phyloP scores from a whole-genome alignment of 805 yeast genomes.

The Metschnikowia rubicola region DNA sequence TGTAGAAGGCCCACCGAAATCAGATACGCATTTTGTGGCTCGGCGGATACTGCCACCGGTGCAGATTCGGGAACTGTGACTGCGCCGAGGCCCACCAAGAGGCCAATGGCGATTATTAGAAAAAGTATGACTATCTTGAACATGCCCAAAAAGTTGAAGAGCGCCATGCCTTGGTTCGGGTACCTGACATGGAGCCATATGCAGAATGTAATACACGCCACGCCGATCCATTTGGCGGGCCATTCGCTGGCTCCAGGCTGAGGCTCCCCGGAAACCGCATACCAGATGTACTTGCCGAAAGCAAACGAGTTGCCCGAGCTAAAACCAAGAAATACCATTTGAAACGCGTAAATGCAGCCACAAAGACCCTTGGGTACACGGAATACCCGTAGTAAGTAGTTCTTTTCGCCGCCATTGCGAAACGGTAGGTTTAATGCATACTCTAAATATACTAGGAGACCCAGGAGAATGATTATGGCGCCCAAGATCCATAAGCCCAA shows the following conservation, averaged over 20 bases:
- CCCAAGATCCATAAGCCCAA: constrained; percentile 34
- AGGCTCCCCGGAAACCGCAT: constrained; percentile 28
- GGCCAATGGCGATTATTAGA: constrained; percentile 48
- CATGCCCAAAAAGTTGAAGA: constrained; percentile 53
- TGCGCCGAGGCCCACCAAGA: neutral
- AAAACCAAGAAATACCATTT: constrained; percentile 55
- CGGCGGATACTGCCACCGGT: constrained; percentile 16
- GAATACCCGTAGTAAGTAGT: constrained; percentile 36
- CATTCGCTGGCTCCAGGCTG: constrained; percentile 21
- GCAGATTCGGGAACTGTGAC: neutral
- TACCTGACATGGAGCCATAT: constrained; percentile 45
- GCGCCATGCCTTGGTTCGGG: constrained; percentile 48
- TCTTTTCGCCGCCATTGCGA: constrained; percentile 41
- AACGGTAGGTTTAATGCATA: constrained; percentile 40
- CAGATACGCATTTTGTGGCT: constrained; percentile 41
- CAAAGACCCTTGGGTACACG: constrained; percentile 30
- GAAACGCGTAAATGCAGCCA: constrained; percentile 45
- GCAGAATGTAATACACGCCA: constrained; percentile 44
- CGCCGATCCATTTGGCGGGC: constrained; percentile 47
- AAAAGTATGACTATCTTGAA: constrained; percentile 50
- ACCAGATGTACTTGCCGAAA: constrained; percentile 56
- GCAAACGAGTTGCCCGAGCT: constrained; percentile 64
- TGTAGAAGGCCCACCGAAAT: constrained; percentile 55
- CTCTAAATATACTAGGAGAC: constrained; percentile 39
- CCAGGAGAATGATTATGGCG: constrained; percentile 36